Percentiles rank a stretch among this genome's conserved stretches.
phyloP scores from a whole-genome alignment of 1,139 yeast genomes.

The Hyphopichia khmerensis region DNA sequence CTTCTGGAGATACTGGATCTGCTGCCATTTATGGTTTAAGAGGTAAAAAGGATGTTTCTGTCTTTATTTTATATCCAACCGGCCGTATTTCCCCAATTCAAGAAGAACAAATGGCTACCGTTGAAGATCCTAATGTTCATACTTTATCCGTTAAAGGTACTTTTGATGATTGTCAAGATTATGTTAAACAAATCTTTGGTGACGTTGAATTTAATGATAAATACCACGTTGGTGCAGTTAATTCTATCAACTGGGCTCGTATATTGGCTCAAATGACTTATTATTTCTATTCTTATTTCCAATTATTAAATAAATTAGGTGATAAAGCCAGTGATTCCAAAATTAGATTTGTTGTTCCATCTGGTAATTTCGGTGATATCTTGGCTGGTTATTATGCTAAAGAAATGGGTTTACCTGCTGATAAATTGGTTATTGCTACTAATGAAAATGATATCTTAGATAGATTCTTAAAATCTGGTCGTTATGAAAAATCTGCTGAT shows the following conservation, averaged over 20 bases:
- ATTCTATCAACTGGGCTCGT: conserved; percentile 99
- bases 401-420: conserved; percentile 92
- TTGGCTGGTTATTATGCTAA: conserved; percentile 94
- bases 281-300: conserved; percentile 89
- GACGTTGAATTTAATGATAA: conserved; percentile 83
- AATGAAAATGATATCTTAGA: conserved; percentile 93
- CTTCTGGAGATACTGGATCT: conserved; percentile 98
- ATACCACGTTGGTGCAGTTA: conserved; percentile 96
- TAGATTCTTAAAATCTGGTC: conserved; percentile 84
- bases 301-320: conserved; percentile 50
- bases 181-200: conserved; percentile 89
- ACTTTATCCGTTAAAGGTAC: conserved; percentile 94
- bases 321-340: conserved; percentile 26
- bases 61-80: conserved; percentile 92
- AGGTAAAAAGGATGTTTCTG: conserved; percentile 95
- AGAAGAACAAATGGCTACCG: conserved; percentile 98
- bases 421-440: conserved; percentile 86
- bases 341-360: conserved; percentile 88
- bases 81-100: conserved; percentile 97
- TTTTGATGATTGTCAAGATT: conserved; percentile 97
- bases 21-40: conserved; percentile 98
- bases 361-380: conserved; percentile 97
- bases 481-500: conserved; percentile 65
- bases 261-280: conserved; percentile 96
- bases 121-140: conserved; percentile 90